phyloP scores from a whole-genome alignment of 495 filamentous ascomycete genomes.

The Penicillium diatomitis region DNA sequence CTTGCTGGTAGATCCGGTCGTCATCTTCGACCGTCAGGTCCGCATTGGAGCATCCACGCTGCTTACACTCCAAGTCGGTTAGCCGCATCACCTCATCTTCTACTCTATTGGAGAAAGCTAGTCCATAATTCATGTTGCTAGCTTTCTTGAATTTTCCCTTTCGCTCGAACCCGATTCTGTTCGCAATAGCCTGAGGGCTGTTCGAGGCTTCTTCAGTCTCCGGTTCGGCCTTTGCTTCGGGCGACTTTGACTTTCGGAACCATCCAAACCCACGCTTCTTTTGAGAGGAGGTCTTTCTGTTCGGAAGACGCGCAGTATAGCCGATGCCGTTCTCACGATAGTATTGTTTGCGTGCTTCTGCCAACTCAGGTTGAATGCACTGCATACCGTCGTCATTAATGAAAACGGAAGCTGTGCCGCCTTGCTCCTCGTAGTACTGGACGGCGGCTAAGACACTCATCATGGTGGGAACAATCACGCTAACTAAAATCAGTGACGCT shows the following conservation, averaged over 20 bases:
- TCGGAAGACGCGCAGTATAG: constrained; percentile 47
- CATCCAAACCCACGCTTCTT: neutral
- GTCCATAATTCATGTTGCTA: constrained; percentile 63
- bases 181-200: constrained; percentile 1
- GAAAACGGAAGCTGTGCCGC: constrained; percentile 42
- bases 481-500: neutral
- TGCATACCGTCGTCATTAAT: constrained; percentile 42
- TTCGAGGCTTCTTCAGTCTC: neutral
- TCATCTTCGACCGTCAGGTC: constrained; percentile 2
- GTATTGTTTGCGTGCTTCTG: constrained; percentile 50
- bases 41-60: neutral
- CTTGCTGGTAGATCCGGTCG: constrained; percentile 33
- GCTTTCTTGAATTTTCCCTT: constrained; percentile 66
- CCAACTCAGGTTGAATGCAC: constrained; percentile 41
- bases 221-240: neutral
- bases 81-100: constrained; percentile 44
- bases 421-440: constrained; percentile 54
- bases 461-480: constrained; percentile 55
- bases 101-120: constrained; percentile 49
- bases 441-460: constrained; percentile 54
- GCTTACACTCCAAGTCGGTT: neutral
- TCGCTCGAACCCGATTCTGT: constrained; percentile 36
- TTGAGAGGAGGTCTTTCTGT: constrained; percentile 7
- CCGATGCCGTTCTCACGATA: constrained; percentile 56
- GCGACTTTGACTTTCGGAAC: constrained; percentile 42